Evolutionary conservation across 1,284 basidiomycete genomes (phyloP).

Genomic region (Uromyces viciae-fabae): DNA sequence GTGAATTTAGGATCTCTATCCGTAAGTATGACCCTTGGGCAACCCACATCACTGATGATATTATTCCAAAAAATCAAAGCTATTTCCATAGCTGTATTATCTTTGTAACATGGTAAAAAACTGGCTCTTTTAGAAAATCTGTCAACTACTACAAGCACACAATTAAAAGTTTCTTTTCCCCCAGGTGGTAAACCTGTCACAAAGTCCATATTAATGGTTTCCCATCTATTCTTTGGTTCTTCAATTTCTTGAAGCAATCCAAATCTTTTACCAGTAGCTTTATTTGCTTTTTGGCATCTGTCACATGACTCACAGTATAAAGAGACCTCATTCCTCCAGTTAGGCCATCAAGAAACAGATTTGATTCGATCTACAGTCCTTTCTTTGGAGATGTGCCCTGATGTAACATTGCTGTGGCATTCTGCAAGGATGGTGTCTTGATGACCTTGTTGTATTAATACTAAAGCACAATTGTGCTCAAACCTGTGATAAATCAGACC

Average conservation of each 20-base stretch:
- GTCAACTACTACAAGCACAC: not conserved
- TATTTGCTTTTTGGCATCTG: not conserved
- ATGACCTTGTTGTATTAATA: not conserved
- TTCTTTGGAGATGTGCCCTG: constrained; percentile 3
- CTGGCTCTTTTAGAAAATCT: not conserved
- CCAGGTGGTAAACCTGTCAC: not conserved
- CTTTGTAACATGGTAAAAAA: not conserved
- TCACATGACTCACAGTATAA: not conserved
- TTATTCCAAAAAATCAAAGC: not conserved
- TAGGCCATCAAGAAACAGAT: constrained; percentile 3
- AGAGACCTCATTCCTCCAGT: not conserved
- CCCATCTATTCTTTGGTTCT: not conserved
- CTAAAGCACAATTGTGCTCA: not conserved
- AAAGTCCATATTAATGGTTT: not conserved
- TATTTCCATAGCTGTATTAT: not conserved
- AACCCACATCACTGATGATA: not conserved
- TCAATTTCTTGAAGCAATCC: not conserved
- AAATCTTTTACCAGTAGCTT: not conserved
- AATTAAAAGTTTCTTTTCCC: not conserved
- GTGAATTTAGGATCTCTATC: not conserved
- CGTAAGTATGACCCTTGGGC: not conserved
- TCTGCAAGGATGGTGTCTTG: not conserved
- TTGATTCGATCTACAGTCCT: not conserved
- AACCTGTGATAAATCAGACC: constrained; percentile 16
- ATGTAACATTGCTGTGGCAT: not conserved